Base-by-base conservation (phyloP, 768 basidiomycete species). In the Russula olivacea region DNA sequence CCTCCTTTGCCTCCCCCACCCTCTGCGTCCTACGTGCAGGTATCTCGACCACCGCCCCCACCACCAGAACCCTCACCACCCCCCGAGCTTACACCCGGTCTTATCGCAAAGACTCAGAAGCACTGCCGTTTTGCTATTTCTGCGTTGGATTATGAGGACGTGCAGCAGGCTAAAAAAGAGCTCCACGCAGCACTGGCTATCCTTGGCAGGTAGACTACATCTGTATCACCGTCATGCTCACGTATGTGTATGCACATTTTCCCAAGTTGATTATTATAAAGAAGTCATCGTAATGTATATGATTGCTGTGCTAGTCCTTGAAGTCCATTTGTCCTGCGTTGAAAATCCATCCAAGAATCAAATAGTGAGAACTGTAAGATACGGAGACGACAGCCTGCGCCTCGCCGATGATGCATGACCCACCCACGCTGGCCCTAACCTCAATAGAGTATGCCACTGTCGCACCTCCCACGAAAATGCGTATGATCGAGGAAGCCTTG, bases 111-210 rank as follows among this genome's bases (percentile, higher is more conserved):
- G 65, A 84, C 83, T 15, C 95, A 99, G 79, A 97, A 91, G 71
- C 93, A 95, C 69, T 93, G 93, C 68, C 82, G 83, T 58, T 97
- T 89, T 76, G 96, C 96, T 8, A 91, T 98, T 61, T 93, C 91
- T 34, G 85, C 97, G n/a, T 78, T 99, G 59, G 93, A 98, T 71
- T 98, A 95, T 72, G 96, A 98, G 71, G 96, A 99, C 73, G 79
- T 80, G 11, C 88, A 89, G 66, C 89, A 91, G 69, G 96, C 96
- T 19, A 81, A 83, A 70, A 87, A 82, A 71, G 93, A 99, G 74
- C 74, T 99, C 67, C 79, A 82, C 67, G 78, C 82, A 40, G 96
- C 96, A 15, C 74, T 99, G 65, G 79, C 77, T 36, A 73, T 83
- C 38, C 76, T 93, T 23, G 88, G 84, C 25, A 85, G 77, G 4